Evolutionary conservation across 2,329 filamentous ascomycete species (phyloP), one percentile per base, ranked within the genome.

Genomic region (Cladophialophora carrionii): DNA sequence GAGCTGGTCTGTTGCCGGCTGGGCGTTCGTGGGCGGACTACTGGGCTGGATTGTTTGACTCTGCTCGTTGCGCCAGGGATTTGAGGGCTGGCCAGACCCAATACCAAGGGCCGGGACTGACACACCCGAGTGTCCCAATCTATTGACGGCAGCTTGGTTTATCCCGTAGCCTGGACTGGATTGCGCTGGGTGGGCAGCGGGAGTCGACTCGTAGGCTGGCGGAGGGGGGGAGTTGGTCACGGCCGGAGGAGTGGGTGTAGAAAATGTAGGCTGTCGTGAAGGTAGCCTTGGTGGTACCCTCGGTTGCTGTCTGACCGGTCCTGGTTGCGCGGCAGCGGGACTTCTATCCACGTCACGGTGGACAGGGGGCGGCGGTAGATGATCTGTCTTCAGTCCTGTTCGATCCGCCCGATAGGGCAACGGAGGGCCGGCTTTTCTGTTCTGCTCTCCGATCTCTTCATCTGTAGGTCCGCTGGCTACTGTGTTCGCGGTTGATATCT

Each of bases 81-180:
- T 70, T 22, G 64, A 63, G 14, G 58, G 20, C 4, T 49, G 43
- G 59, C 71, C 69, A 4, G 53, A 52, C 3, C 87, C 88, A 66
- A 96, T 96, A 4, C 90, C 90, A 3, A 96, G 80, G 0, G 85
- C 89, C 0, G 92, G 89, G 0, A 96, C 91, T 0, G 88, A 90
- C 5, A 96, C 82, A 0, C 92, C 92, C 0, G 90, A 88, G 43
- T 87, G 84, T 10, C 88, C 86, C 8, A 97, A 82, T 49, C 91
- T 84, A 64, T 79, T 83, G 62, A 89, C 75, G 4, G 91, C 88
- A 4, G 82, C 85, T 71, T 85, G 82, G 61, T 87, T 87, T 51
- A 87, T 71, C 55, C 78, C 74, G 14, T 76, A 76, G 46, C 77
- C 74, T 22, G 70, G 73, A 60, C 72, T 76, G 57, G 64, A 76